Evolutionary conservation across 140 eudicot species (phyloP).

Genomic region (Ambrosia hybrid): DNA sequence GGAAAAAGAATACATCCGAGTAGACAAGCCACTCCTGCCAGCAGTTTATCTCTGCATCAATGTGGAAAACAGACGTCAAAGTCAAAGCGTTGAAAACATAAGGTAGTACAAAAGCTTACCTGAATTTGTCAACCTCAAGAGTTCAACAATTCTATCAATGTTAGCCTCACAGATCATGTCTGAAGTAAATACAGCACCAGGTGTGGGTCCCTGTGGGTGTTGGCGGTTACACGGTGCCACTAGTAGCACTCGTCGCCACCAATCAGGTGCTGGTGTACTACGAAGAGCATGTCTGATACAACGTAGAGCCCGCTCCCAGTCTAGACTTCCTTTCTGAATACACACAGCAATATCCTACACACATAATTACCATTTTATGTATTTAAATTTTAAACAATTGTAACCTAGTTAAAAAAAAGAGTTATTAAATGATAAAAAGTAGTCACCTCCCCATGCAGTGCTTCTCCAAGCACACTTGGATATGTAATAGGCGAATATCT

Average conservation of each 20-base stretch:
- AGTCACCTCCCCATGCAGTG: conserved; percentile 90
- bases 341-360: conserved; percentile 78
- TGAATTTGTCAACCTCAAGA: conserved; percentile 75
- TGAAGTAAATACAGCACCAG: conserved; percentile 89
- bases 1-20: conserved; percentile 82
- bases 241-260: conserved; percentile 93
- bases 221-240: conserved; percentile 79
- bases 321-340: conserved; percentile 78
- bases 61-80: neutral
- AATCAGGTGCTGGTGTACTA: conserved; percentile 87
- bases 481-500: conserved; percentile 92
- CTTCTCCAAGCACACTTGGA: conserved; percentile 96
- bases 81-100: conserved; percentile 5
- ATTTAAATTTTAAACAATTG: neutral
- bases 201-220: conserved; percentile 63
- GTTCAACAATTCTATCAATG: conserved; percentile 83
- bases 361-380: conserved; percentile 13
- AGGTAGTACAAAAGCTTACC: conserved; percentile 39
- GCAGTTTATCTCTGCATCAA: conserved; percentile 71
- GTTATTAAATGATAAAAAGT: conserved; percentile 20
- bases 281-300: conserved; percentile 89
- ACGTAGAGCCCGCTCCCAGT: conserved; percentile 89
- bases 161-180: conserved; percentile 91
- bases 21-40: conserved; percentile 97
- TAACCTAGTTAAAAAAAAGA: neutral